A percentile compares a stretch with the other conserved stretches of the same genome.
These are phyloP conservation scores for Graphilbum ipis-grandicollis DNA, from an alignment of 2,329 filamentous ascomycete genomes.

Conservation along the genomic window DNA sequence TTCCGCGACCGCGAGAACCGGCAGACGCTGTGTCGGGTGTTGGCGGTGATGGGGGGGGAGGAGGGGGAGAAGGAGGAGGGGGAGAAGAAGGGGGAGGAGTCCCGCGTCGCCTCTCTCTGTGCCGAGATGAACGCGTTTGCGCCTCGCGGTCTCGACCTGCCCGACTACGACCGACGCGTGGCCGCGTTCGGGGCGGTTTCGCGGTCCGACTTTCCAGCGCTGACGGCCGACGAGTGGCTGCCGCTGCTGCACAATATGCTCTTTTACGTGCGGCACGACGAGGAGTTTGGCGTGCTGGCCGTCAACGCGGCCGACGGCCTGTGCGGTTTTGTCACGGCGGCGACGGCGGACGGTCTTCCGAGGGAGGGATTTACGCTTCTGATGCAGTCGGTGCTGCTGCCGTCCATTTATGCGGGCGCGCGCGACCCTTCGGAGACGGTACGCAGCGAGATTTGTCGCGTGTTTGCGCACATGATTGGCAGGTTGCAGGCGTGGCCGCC, in stretches of 20 bases:
- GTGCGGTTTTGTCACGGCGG: slow-evolving; percentile 53
- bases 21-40: slow-evolving; percentile 52
- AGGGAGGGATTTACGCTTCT: slow-evolving; percentile 22
- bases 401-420: slow-evolving; percentile 59
- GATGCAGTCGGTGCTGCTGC: slow-evolving; percentile 49
- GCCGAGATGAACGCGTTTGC: slow-evolving; percentile 67
- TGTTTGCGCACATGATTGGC: slow-evolving; percentile 64
- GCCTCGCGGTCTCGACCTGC: slow-evolving; percentile 56
- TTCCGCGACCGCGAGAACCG: slow-evolving; percentile 72
- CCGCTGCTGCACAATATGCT: slow-evolving; percentile 80
- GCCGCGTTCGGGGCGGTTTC: slow-evolving; percentile 60
- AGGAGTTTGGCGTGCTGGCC: slow-evolving; percentile 71
- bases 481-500: slow-evolving; percentile 51
- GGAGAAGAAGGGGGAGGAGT: slow-evolving; percentile 20
- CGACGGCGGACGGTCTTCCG: slow-evolving; percentile 19
- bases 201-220: slow-evolving; percentile 30
- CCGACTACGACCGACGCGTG: slow-evolving; percentile 72
- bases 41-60: slow-evolving; percentile 48
- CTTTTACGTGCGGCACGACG: slow-evolving; percentile 69
- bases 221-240: slow-evolving; percentile 63
- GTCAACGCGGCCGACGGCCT: slow-evolving; percentile 68
- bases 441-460: slow-evolving; percentile 61
- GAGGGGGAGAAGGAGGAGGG: slow-evolving; percentile 21
- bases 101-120: slow-evolving; percentile 53
- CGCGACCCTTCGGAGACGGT: slow-evolving; percentile 70